Conservation (phyloP, 495 filamentous ascomycete species). For the Lophiostoma macrostomum region DNA sequence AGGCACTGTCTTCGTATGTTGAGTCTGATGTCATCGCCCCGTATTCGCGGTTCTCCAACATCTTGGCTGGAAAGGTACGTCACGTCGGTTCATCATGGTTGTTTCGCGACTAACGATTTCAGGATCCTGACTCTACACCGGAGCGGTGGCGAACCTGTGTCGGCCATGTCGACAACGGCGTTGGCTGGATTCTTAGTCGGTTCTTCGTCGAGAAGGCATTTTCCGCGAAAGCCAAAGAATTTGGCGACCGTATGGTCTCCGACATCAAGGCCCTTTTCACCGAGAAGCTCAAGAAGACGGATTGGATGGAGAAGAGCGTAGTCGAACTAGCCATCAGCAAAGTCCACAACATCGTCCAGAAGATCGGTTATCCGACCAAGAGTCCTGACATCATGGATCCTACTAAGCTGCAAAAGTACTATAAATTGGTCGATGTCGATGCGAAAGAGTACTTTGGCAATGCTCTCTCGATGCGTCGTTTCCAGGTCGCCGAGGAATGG, state of each 20-base stretch:
- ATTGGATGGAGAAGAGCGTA: constrained; percentile 69
- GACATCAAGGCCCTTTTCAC: constrained; percentile 66
- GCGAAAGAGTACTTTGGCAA: constrained; percentile 60
- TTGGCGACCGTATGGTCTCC: constrained; percentile 67
- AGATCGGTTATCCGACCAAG: constrained; percentile 70
- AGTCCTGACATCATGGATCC: constrained; percentile 62
- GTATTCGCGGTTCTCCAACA: constrained; percentile 57
- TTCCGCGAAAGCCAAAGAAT: constrained; percentile 58
- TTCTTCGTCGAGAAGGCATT: constrained; percentile 68
- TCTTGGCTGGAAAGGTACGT: constrained; percentile 44
- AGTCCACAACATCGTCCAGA: constrained; percentile 67
- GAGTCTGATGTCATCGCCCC: constrained; percentile 59
- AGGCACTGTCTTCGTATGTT: constrained; percentile 49
- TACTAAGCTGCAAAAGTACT: constrained; percentile 56
- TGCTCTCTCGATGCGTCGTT: constrained; percentile 49
- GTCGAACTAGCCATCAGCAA: constrained; percentile 62
- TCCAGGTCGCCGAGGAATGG: constrained; percentile 52
- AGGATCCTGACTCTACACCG: constrained; percentile 59
- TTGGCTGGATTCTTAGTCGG: constrained; percentile 59
- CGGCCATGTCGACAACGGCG: constrained; percentile 51
- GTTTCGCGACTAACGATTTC: constrained; percentile 21
- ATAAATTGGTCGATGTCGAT: constrained; percentile 53
- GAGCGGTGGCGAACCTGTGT: constrained; percentile 73
- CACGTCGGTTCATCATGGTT: neutral
- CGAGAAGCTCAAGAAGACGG: constrained; percentile 54